A percentile compares a stretch with the other conserved stretches of the same genome.
Conservation (phyloP, 2,329 filamentous ascomycete species). For the Penicillium sp. region DNA sequence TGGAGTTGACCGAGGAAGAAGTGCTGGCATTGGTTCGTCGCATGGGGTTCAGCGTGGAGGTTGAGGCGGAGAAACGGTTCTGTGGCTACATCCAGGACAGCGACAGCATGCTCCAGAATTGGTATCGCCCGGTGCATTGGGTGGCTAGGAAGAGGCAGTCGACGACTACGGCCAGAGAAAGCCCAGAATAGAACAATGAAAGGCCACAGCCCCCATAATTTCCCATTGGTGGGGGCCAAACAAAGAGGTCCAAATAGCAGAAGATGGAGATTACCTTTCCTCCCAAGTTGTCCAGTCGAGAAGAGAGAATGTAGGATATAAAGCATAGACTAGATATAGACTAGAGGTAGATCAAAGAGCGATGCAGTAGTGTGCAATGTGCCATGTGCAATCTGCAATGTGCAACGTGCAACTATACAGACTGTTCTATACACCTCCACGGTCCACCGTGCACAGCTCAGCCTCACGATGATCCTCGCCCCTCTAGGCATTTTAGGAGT, state of each 20-base stretch:
- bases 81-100: constrained; percentile 84
- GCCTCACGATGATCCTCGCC: constrained; percentile 8
- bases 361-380: no score
- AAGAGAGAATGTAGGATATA: neutral
- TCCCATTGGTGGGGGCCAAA: constrained; percentile 3
- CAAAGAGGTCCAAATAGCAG: constrained; percentile 5
- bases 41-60: constrained; percentile 77
- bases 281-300: neutral
- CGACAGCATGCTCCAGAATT: constrained; percentile 82
- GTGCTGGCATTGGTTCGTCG: constrained; percentile 74
- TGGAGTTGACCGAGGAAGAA: constrained; percentile 90
- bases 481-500: no score
- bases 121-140: constrained; percentile 83
- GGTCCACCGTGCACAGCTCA: constrained; percentile 7
- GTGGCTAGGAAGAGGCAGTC: constrained; percentile 69
- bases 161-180: neutral
- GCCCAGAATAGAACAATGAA: neutral
- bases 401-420: no score
- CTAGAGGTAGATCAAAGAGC: no score
- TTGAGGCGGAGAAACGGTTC: constrained; percentile 62
- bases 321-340: neutral
- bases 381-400: no score
- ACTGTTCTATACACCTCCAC: no score
- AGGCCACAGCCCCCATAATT: neutral
- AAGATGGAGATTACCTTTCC: neutral